phyloP scores from a whole-genome alignment of 1,284 basidiomycete species.

The Taiwanofungus camphoratus region DNA sequence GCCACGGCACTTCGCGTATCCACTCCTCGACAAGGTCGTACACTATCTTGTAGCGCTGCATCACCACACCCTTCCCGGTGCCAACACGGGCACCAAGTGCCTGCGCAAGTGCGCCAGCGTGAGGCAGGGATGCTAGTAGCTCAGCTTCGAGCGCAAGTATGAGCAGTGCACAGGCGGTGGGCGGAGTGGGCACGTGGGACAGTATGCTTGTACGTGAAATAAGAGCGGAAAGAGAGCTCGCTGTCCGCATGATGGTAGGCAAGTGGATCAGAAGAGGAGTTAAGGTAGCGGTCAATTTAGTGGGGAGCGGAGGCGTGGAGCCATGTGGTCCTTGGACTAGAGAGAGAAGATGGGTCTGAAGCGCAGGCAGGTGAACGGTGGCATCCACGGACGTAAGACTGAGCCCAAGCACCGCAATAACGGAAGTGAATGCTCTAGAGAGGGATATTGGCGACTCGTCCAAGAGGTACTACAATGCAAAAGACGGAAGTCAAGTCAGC shows the following conservation, averaged over 20 bases:
- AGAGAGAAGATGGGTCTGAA: constrained; percentile 43
- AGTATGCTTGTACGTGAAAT: constrained; percentile 39
- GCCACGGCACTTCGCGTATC: constrained; percentile 66
- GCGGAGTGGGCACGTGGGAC: constrained; percentile 34
- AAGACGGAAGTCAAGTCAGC: constrained; percentile 18
- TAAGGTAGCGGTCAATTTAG: constrained; percentile 34
- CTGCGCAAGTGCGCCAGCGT: constrained; percentile 48
- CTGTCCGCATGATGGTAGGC: constrained; percentile 44
- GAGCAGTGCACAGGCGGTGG: constrained; percentile 62
- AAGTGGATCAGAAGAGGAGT: constrained; percentile 33
- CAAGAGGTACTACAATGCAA: constrained; percentile 38
- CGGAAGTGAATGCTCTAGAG: constrained; percentile 48
- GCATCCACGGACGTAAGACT: constrained; percentile 41
- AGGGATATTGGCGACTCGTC: constrained; percentile 47
- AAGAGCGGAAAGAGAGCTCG: constrained; percentile 49
- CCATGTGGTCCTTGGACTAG: constrained; percentile 24
- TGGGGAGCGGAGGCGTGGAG: constrained; percentile 28
- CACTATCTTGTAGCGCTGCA: constrained; percentile 61
- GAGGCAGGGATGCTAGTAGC: constrained; percentile 45
- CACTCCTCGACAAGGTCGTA: constrained; percentile 54
- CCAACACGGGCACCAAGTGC: constrained; percentile 47
- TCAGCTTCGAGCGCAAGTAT: constrained; percentile 71
- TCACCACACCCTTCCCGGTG: constrained; percentile 47
- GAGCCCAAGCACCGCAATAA: constrained; percentile 43
- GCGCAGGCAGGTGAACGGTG: constrained; percentile 34